A percentile compares a stretch with the other conserved stretches of the same genome.
phyloP scores from a whole-genome alignment of 176 grass and related monocot species.

The Panicum miliaceum region DNA sequence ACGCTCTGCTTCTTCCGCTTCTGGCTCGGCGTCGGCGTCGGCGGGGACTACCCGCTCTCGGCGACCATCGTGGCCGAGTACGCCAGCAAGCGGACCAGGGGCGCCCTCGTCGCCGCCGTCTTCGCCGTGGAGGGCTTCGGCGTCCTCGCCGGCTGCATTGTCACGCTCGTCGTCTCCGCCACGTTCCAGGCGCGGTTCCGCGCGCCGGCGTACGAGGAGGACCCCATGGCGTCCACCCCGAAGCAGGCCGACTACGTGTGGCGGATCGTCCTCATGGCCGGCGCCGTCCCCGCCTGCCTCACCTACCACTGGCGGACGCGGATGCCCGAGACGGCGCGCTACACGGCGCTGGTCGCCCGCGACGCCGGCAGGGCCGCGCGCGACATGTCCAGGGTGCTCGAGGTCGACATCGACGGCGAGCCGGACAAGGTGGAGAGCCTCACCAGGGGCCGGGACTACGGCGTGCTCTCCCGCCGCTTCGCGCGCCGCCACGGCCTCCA shows the following conservation, averaged over 20 bases:
- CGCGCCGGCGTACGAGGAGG: slow-evolving; percentile 43
- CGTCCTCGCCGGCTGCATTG: slow-evolving; percentile 59
- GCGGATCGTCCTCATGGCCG: slow-evolving; percentile 80
- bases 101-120: slow-evolving; percentile 67
- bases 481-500: slow-evolving; percentile 55
- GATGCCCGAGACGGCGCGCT: slow-evolving; percentile 85
- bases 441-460: slow-evolving; percentile 20
- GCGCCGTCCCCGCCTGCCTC: slow-evolving; percentile 65
- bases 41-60: slow-evolving; percentile 74
- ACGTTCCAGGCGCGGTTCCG: slow-evolving; percentile 41
- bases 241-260: slow-evolving; percentile 71
- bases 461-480: slow-evolving; percentile 59
- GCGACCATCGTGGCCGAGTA: slow-evolving; percentile 85
- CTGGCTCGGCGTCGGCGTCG: slow-evolving; percentile 83
- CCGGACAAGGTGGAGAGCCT: not conserved
- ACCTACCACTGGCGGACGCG: slow-evolving; percentile 80
- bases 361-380: slow-evolving; percentile 64
- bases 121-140: slow-evolving; percentile 78
- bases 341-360: slow-evolving; percentile 80
- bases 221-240: slow-evolving; percentile 40
- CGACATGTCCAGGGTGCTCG: slow-evolving; percentile 74
- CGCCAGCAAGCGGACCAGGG: slow-evolving; percentile 59
- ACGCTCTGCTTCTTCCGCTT: slow-evolving; percentile 81
- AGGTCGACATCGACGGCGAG: slow-evolving; percentile 46
- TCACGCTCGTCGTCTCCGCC: slow-evolving; percentile 46